Evolutionary conservation across 176 grass and related monocot species (phyloP), one percentile per base, ranked within the genome.

Genomic region (Eremochloa ophiuroides): DNA sequence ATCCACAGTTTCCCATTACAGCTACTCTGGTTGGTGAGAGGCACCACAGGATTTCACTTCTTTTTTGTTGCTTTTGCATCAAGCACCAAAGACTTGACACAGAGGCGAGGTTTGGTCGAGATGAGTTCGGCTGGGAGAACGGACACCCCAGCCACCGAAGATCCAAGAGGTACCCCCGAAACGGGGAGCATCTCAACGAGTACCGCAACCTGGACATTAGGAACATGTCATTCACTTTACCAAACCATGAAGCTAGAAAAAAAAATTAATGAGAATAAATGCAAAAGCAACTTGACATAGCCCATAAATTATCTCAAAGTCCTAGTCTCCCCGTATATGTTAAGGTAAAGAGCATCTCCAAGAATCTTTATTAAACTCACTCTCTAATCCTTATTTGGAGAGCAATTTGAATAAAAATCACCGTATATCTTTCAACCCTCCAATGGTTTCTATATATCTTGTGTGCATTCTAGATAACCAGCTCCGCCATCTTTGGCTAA

Each of bases 121-220:
- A 89, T 64, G 28, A 89, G 87, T 59, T 89, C 82, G 16, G 82
- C 78, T 58, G 82, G 82, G 43, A 89, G 88, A 83, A 94, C 78
- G 34, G 82, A 86, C 16, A 94, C 91, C 23, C 88, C 91, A 29
- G 81, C 91, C 44, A 94, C 84, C 15, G 87, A 73, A 47, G 88
- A 93, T 87, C 88, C 86, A 75, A 73, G 43, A n/a, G 91, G 84
- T n/a, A 99, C 48, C 48, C 96, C 85, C 15, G 82, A 82, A 85
- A 89, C 42, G 3, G 92, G 96, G 16, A 99, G 83, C 80, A 95
- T 85, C 82, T 99, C 93, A 46, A 99, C 79, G 18, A 98, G 81
- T 82, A 98, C 73, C 27, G 83, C 90, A 43, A 98, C 93, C 93
- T 95, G 84, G 26, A 76, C 33, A 64, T 58, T 71, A 58, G 44